phyloP scores from a whole-genome alignment of 768 basidiomycete species.

The Tubosaeta sp. region DNA sequence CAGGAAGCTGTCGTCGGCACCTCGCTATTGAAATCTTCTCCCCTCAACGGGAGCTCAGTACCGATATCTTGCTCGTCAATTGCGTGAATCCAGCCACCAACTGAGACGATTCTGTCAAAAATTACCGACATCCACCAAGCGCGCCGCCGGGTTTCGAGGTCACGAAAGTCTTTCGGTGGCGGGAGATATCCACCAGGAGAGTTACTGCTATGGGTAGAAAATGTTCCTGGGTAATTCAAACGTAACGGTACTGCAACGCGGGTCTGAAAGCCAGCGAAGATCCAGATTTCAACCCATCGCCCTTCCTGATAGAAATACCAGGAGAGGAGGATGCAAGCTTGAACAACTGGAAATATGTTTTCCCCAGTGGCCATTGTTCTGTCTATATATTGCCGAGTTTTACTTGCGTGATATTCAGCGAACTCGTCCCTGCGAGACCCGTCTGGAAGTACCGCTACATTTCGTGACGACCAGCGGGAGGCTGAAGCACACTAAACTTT shows the following conservation, averaged over 20 bases:
- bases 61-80: conserved; percentile 82
- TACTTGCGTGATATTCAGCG: conserved; percentile 82
- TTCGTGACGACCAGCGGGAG: conserved; percentile 77
- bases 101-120: conserved; percentile 78
- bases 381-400: conserved; percentile 85
- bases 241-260: conserved; percentile 78
- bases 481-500: conserved; percentile 66
- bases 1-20: conserved; percentile 36
- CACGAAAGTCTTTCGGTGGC: conserved; percentile 70
- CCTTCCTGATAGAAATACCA: conserved; percentile 94
- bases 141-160: conserved; percentile 72
- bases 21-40: conserved; percentile 71
- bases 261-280: conserved; percentile 82
- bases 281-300: conserved; percentile 89
- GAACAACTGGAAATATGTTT: conserved; percentile 83
- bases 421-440: conserved; percentile 80
- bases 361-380: conserved; percentile 86
- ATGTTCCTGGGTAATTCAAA: conserved; percentile 83
- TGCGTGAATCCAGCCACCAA: conserved; percentile 83
- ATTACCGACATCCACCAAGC: conserved; percentile 92
- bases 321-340: conserved; percentile 79
- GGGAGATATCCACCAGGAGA: conserved; percentile 79
- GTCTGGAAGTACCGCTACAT: conserved; percentile 62
- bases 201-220: conserved; percentile 58
- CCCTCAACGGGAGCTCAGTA: conserved; percentile 75